Evolutionary conservation across 129 eudicot species (phyloP), one percentile per base, ranked within the genome.

Genomic region (Flaveria robusta): DNA sequence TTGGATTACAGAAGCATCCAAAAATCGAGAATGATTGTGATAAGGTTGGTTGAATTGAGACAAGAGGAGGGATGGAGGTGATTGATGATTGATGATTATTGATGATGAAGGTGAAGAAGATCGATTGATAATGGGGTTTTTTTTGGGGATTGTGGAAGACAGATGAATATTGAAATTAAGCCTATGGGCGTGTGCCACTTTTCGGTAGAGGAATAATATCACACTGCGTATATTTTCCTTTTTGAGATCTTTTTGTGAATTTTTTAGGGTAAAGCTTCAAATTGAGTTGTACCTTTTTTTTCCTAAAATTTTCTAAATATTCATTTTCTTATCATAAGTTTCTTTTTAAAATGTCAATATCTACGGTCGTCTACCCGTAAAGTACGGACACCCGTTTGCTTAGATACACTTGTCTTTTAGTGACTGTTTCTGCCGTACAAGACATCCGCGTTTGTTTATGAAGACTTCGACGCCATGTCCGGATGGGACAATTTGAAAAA

Each of bases 131-230:
- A n/a, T 34, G 8, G 46, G 49, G 70, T 22, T 14, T 83, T 83
- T 47, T 47, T 47, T 9, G 39, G 52, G 55, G 50, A 79, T 73
- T 76, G 84, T 76, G 82, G 81, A 46, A 65, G 73, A 73, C 72
- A 51, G 37, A 39, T 13, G 68, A 63, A 63, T 27, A 63, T 13
- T 29, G 13, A 51, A 22, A 66, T 43, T 8, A 20, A 41, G 74
- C 72, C 69, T 84, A 76, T 82, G 85, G 87, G 54, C 69, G 88
- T 59, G 85, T 84, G 85, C 85, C 88, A 68, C 66, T 77, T 71
- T 74, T 81, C n/a, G 64, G 22, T 13, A 26, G 7, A 8, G n/a
- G 34, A 62, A 63, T 46, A 20, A 47, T 52, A 31, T 39, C 29
- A 34, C 9, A 20, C 47, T 20, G 16, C 50, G 37, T 52, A 4